These are phyloP conservation scores for Talaromyces piceae DNA, from an alignment of 2,329 filamentous ascomycete species.

Conservation along the genomic window DNA sequence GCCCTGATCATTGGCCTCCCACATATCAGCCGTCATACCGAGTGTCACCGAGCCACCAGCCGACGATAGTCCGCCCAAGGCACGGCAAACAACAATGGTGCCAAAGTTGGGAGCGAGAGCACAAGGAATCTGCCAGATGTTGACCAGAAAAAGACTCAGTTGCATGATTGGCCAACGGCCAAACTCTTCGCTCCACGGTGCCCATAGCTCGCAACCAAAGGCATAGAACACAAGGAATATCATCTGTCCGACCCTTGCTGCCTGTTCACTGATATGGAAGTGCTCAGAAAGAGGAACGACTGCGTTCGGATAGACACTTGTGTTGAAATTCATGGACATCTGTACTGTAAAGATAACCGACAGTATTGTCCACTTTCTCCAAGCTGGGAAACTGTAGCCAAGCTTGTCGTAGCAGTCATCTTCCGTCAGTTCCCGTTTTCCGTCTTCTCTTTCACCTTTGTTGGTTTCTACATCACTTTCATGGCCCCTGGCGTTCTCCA, in stretches of 20 bases:
- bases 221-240: conserved; percentile 71
- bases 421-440: conserved; percentile 37
- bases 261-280: conserved; percentile 59
- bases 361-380: conserved; percentile 63
- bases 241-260: conserved; percentile 63
- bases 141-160: conserved; percentile 27
- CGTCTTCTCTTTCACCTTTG: conserved; percentile 10
- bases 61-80: conserved; percentile 55
- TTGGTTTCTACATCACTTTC: background rate
- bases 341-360: conserved; percentile 65
- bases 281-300: conserved; percentile 55
- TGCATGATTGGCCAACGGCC: conserved; percentile 70
- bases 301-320: conserved; percentile 63
- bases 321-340: conserved; percentile 71
- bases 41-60: conserved; percentile 58
- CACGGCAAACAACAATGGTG: conserved; percentile 57
- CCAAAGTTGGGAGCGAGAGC: conserved; percentile 3
- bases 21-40: conserved; percentile 59
- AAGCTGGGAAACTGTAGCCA: conserved; percentile 52
- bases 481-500: background rate
- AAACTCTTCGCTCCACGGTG: conserved; percentile 76
- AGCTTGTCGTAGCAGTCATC: conserved; percentile 58
- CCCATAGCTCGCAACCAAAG: conserved; percentile 81
- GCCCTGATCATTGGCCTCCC: conserved; percentile 49
- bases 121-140: conserved; percentile 6